Percentiles rank a stretch among this genome's conserved stretches.
phyloP scores from a whole-genome alignment of 148 eudicot species.

The Rhododendron simsii region DNA sequence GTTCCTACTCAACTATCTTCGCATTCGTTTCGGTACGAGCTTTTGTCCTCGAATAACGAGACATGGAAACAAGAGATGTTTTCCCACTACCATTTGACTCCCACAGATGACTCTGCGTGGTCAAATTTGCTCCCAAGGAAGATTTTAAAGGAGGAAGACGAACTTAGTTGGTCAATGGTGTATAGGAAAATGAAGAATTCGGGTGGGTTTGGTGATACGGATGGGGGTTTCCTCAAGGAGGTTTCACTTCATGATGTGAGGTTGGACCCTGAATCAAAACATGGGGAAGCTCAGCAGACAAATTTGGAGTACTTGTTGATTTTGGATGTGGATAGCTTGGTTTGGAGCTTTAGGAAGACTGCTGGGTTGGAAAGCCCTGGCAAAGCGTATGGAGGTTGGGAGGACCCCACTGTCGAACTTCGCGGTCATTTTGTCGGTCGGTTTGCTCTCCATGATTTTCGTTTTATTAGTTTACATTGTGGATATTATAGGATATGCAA shows the following conservation, averaged over 20 bases:
- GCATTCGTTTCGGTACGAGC: constrained; percentile 53
- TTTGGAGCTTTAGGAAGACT: constrained; percentile 78
- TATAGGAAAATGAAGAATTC: constrained; percentile 55
- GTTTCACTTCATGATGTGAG: constrained; percentile 67
- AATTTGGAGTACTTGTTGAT: constrained; percentile 78
- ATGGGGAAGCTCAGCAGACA: constrained; percentile 67
- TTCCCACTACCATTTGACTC: constrained; percentile 56
- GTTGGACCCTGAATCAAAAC: constrained; percentile 48
- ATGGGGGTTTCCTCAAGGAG: constrained; percentile 50
- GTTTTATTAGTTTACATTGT: not conserved
- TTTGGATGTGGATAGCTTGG: constrained; percentile 74
- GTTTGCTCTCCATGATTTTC: constrained; percentile 14
- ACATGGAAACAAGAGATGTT: constrained; percentile 65
- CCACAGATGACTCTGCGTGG: constrained; percentile 69
- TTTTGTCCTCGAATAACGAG: constrained; percentile 50
- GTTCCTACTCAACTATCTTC: constrained; percentile 35
- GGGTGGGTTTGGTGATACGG: constrained; percentile 14
- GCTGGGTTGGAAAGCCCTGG: constrained; percentile 70
- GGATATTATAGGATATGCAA: not conserved
- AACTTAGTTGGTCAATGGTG: constrained; percentile 48
- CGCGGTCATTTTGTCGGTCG: constrained; percentile 98
- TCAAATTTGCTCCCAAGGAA: constrained; percentile 54
- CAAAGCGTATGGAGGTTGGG: constrained; percentile 82
- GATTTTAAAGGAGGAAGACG: constrained; percentile 51
- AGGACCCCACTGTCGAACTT: constrained; percentile 53